Base-by-base conservation (phyloP, 1,284 basidiomycete genomes). In the Crepidotus sp. region DNA sequence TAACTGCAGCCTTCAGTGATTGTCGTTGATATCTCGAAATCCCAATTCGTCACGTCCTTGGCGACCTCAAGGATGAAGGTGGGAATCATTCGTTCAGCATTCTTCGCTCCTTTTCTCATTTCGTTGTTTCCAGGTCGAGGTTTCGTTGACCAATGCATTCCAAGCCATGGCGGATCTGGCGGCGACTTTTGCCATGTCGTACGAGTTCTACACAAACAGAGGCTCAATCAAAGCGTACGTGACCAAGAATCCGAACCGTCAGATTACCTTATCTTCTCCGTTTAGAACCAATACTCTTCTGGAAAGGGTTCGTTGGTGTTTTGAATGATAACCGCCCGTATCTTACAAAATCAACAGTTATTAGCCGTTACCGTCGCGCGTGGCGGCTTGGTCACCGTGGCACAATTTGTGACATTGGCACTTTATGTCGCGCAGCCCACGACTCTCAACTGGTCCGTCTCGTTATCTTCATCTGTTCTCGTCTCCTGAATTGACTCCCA, bases 401-500 rank as follows among this genome's bases (percentile, higher is more conserved):
- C 42, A 7, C 42, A 43, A n/a, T 43, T 43, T 10, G 24, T 43
- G 19, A 43, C 34, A 7, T 19, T 43, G 26, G 35, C 35, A 14
- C 27, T 43, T 3, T 43, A 43, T 32, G 42, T 43, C 13, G 35
- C 42, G 4, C 27, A 37, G 35, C 42, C 42, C 6, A 43, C 42
- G 22, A 43, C 30, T 7, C 14, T 43, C 19, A 36, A 43, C 21
- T 43, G 40, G 40, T 41, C 7, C 13, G 40, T 35, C 5, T 1
- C 1, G 13, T 13, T 6, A 14, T 31, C 21, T 15, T 15, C 1
- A 10, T 14, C 14, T 39, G 18, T 4, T 14, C 3, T 14, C 17
- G 21, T n/a, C n/a, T 17, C 14, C 39, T 40, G 14, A 31, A 24
- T 11, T n/a, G 9, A 10, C 21, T 21, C 8, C 15, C 6, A 41